Percentiles rank a stretch among this genome's conserved stretches.
Conservation (phyloP, 2,329 filamentous ascomycete species). For the Penicillium sp. region DNA sequence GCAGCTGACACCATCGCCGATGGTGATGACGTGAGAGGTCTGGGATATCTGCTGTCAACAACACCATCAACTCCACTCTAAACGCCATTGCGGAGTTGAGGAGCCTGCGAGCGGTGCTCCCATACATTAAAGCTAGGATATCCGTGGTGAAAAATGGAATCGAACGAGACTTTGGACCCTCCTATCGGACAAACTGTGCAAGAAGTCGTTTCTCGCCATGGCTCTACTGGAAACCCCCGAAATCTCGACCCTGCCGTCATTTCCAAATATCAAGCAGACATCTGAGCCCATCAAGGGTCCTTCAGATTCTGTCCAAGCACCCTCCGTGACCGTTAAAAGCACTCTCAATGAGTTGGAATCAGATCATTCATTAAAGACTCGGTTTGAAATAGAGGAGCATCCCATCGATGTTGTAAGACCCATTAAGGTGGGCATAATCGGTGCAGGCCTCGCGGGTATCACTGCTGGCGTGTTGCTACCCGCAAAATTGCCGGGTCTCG, state of each 20-base stretch:
- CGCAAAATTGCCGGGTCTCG: conserved; percentile 64
- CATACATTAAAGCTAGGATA: conserved; percentile 11
- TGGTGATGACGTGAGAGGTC: too few species aligned
- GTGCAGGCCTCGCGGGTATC: conserved; percentile 63
- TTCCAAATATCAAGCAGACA: conserved; percentile 3
- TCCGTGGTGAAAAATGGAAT: neutral
- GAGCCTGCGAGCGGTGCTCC: neutral
- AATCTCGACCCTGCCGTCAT: conserved; percentile 3
- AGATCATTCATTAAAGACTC: conserved; percentile 8
- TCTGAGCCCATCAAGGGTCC: conserved; percentile 11
- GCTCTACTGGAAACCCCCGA: conserved; percentile 13
- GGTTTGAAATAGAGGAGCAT: conserved; percentile 43
- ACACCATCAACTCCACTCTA: too few species aligned
- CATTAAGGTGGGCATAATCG: conserved; percentile 60
- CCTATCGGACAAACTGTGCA: neutral
- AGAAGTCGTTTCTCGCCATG: conserved; percentile 6
- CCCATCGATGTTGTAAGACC: conserved; percentile 50
- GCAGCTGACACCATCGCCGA: too few species aligned
- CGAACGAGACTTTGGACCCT: neutral
- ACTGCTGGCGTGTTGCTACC: conserved; percentile 65
- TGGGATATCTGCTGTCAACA: too few species aligned
- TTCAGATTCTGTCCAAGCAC: conserved; percentile 1
- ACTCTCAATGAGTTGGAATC: conserved; percentile 1
- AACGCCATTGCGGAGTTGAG: conserved; percentile 16
- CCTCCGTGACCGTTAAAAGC: conserved; percentile 11